Conservation (phyloP, 768 basidiomycete species). For the Hysterangium stoloniferum region DNA sequence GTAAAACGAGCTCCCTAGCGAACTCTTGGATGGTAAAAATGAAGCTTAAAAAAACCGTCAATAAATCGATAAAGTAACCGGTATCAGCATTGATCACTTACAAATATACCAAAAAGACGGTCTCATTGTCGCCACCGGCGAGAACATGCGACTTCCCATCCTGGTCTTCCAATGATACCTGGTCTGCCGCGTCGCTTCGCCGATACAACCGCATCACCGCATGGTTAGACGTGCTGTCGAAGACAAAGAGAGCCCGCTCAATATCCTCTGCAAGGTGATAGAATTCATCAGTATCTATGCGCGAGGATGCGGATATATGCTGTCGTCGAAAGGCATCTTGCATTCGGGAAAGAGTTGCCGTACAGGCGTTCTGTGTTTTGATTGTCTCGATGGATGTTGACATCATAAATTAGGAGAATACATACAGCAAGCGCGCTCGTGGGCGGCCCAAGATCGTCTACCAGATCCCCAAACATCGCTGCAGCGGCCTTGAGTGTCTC, state of each 20-base stretch:
- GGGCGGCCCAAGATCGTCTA: conserved; percentile 75
- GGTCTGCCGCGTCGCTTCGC: conserved; percentile 30
- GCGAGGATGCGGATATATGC: conserved; percentile 25
- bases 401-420: not conserved
- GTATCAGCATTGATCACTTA: conserved; percentile 32
- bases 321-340: conserved; percentile 50
- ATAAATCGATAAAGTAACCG: not conserved
- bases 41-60: conserved; percentile 47
- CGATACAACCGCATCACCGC: conserved; percentile 73
- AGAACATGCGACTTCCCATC: conserved; percentile 30
- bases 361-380: conserved; percentile 50
- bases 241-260: conserved; percentile 59
- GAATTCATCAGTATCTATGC: conserved; percentile 43
- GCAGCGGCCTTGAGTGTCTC: conserved; percentile 42
- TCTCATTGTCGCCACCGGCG: conserved; percentile 57
- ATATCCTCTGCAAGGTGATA: conserved; percentile 55
- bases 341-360: conserved; percentile 51
- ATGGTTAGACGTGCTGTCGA: conserved; percentile 79
- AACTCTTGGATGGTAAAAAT: conserved; percentile 97
- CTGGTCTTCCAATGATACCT: conserved; percentile 16
- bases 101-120: conserved; percentile 89
- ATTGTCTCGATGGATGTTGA: too few relatives aligned
- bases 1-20: conserved; percentile 68
- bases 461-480: conserved; percentile 66
- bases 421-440: conserved; percentile 66